Base-by-base conservation (phyloP, 225 moss, liverwort and hornwort genomes). In the Thuidium tamariscinum region DNA sequence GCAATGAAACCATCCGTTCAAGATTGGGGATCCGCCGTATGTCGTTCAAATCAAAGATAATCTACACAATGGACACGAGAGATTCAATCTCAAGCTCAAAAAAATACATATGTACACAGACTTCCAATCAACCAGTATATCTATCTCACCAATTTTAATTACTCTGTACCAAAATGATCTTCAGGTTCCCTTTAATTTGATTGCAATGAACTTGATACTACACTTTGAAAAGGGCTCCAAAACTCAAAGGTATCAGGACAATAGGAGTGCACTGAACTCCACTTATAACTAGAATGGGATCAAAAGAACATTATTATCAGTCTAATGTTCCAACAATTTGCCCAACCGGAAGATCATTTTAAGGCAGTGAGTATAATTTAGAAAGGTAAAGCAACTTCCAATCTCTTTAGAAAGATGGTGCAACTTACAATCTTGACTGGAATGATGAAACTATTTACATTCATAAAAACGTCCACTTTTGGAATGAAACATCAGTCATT, bases 21-120 rank as follows among this genome's bases (percentile, higher is more conserved):
- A 97, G 85, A 68, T 73, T 56, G 25, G 97, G 97, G 62, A 94
- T 88, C 5, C 89, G 91, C 34, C 90, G 80, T 19, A 95, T 16
- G 8, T 97, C 97, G 36, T 97, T 91, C 30, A 89, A 23, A 84
- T 97, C 95, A 30, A 95, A 59, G 56, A 94, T 17, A 83, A 97
- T 86, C 96, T 97, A 84, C 85, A 86, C 77, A 80, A 68, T 7
- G 57, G 69, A 65, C 72, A 82, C 52, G 2, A 46, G 1, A 46
- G 63, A 36, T 60, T 61, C 60, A 60, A 79, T 44, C 66, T 77
- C 77, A 66, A 25, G 27, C 37, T 61, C 30, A 41, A 8, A 26
- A 27, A 26, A 27, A 69, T 11, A 21, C 26, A 69, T 5, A 36
- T 27, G 30, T 56, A 74, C 32, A 74, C 25, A 55, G 5, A 55